Conservation (phyloP, 805 yeast species). For the Lipomyces anomalus region DNA sequence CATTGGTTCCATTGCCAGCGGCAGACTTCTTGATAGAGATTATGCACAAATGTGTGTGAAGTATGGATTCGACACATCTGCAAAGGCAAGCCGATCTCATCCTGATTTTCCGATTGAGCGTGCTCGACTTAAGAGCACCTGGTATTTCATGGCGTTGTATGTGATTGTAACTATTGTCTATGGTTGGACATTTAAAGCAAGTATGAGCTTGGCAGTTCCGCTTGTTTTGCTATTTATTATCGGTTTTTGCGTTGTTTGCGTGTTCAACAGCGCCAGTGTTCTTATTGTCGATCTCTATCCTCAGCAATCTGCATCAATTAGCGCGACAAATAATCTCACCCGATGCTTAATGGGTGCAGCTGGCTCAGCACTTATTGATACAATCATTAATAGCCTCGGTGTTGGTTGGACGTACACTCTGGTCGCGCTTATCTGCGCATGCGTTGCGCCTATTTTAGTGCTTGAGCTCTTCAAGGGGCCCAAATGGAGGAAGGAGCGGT, state of each 20-base stretch:
- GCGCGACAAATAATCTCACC: conserved; percentile 64
- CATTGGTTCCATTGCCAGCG: conserved; percentile 53
- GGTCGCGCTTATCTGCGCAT: no score
- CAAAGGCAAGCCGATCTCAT: not conserved
- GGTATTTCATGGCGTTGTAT: conserved; percentile 3
- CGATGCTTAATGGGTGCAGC: conserved; percentile 69
- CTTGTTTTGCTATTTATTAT: conserved; percentile 53
- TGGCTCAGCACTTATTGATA: conserved; percentile 60
- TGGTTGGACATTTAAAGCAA: conserved; percentile 68
- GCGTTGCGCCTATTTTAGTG: no score
- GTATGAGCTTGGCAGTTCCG: conserved; percentile 50
- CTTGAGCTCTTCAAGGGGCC: no score
- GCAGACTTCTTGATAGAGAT: conserved; percentile 40
- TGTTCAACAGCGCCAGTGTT: conserved; percentile 45
- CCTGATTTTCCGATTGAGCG: conserved; percentile 21
- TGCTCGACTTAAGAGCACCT: conserved; percentile 12
- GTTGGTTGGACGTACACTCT: conserved; percentile 80
- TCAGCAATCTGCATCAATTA: conserved; percentile 62
- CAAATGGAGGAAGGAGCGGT: no score
- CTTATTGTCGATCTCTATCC: conserved; percentile 72
- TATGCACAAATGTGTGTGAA: conserved; percentile 14
- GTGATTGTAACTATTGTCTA: no score
- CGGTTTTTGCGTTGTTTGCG: conserved; percentile 54
- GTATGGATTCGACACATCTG: no score
- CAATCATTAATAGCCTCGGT: conserved; percentile 54